Conservation (phyloP, 192 early-diverging fungal species). For the Endogone sp. region DNA sequence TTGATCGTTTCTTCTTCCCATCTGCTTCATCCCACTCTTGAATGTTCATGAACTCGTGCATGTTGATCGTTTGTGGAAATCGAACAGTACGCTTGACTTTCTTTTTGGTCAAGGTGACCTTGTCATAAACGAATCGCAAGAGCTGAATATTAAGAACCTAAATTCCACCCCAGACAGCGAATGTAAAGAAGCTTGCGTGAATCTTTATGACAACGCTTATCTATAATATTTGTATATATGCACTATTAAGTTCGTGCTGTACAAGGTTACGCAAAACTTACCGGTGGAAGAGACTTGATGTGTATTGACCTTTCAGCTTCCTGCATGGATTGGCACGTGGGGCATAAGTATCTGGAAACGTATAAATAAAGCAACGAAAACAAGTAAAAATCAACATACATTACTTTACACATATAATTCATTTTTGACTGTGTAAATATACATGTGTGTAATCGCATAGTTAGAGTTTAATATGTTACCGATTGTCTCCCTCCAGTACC, state of each 20-base stretch:
- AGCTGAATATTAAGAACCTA: conserved; percentile 28
- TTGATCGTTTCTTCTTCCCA: background rate
- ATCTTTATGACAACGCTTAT: no score
- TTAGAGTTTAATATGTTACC: no score
- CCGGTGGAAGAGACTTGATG: conserved; percentile 21
- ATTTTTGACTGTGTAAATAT: no score
- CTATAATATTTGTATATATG: no score
- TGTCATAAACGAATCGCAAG: conserved; percentile 36
- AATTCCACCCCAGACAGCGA: no score
- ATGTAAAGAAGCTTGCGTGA: no score
- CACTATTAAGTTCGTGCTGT: no score
- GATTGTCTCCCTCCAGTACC: conserved; percentile 20
- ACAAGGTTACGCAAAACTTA: no score
- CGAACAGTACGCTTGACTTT: conserved; percentile 28
- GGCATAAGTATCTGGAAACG: conserved; percentile 20
- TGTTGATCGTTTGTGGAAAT: conserved; percentile 26
- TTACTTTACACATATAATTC: no score
- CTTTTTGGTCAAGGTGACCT: conserved; percentile 24
- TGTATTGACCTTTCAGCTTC: conserved; percentile 26
- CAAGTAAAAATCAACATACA: background rate
- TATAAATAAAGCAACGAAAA: background rate
- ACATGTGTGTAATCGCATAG: no score
- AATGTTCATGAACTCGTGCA: conserved; percentile 14
- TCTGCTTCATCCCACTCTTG: background rate
- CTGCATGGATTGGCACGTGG: conserved; percentile 22